Conservation (phyloP, 495 filamentous ascomycete genomes). For the Aspergillus sclerotioniger region DNA sequence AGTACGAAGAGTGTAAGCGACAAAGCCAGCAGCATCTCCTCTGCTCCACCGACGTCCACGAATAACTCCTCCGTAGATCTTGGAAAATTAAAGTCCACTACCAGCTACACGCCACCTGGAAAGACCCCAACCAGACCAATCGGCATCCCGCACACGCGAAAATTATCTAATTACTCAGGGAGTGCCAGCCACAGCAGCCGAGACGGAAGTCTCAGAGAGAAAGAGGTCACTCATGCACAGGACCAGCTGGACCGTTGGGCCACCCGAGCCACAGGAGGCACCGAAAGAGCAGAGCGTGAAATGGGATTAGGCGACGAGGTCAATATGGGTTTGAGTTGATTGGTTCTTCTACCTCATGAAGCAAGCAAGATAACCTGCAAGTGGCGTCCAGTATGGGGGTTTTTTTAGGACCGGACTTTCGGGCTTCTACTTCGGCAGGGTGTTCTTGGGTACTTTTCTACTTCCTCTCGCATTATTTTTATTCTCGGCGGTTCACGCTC, state of each 20-base stretch:
- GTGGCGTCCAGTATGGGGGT: not conserved
- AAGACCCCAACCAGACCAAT: conserved; percentile 32
- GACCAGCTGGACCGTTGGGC: conserved; percentile 46
- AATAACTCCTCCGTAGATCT: conserved; percentile 26
- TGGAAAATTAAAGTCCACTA: conserved; percentile 25
- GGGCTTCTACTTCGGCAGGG: not conserved
- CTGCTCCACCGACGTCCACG: conserved; percentile 19
- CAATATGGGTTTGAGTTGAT: conserved; percentile 54
- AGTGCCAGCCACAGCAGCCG: conserved; percentile 23
- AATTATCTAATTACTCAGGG: conserved; percentile 23
- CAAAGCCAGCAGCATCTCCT: conserved; percentile 26
- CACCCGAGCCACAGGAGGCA: conserved; percentile 38
- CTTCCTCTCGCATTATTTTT: not conserved
- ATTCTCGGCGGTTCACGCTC: not conserved
- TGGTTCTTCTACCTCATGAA: not conserved
- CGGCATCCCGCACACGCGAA: conserved; percentile 33
- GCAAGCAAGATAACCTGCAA: not conserved
- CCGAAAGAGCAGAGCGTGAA: conserved; percentile 43
- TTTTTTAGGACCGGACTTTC: not conserved
- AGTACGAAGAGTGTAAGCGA: conserved; percentile 38
- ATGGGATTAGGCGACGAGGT: conserved; percentile 52
- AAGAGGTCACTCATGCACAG: conserved; percentile 51
- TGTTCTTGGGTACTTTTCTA: not conserved
- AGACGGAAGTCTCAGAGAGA: conserved; percentile 42
- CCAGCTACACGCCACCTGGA: conserved; percentile 12